Evolutionary conservation across 2,329 filamentous ascomycete genomes (phyloP).

Genomic region (Colletotrichum endophyticum): DNA sequence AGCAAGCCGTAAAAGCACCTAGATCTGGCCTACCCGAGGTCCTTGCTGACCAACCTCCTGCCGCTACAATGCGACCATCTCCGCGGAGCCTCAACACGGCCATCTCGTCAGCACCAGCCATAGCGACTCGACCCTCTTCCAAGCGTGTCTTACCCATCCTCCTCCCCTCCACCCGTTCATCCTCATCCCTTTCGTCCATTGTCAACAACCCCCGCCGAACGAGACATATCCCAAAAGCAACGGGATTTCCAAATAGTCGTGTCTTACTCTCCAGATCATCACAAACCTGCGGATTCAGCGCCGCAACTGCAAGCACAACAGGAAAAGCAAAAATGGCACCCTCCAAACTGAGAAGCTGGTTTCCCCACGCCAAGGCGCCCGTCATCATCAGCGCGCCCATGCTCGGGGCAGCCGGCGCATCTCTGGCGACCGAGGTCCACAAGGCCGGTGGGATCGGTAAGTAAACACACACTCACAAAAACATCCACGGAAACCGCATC

Average conservation of each 20-base stretch:
- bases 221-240: not conserved
- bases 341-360: conserved; percentile 9
- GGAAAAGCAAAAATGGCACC: conserved; percentile 1
- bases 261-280: not conserved
- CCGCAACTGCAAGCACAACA: not conserved
- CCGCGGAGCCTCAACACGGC: not conserved
- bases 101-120: not conserved
- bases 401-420: conserved; percentile 35
- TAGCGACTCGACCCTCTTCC: not conserved
- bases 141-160: not conserved
- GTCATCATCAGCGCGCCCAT: conserved; percentile 38
- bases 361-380: conserved; percentile 15
- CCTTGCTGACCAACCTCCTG: not conserved
- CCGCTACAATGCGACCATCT: not conserved
- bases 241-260: not conserved
- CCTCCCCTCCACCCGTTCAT: not conserved
- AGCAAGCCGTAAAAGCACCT: not conserved
- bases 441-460: conserved; percentile 43
- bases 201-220: not conserved
- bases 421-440: conserved; percentile 39
- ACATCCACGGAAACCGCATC: not conserved
- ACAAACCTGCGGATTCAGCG: not conserved
- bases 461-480: not conserved
- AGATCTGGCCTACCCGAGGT: not conserved
- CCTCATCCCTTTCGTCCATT: not conserved